Evolutionary conservation across 495 filamentous ascomycete species (phyloP).

Genomic region (Penicillium bovifimosum): DNA sequence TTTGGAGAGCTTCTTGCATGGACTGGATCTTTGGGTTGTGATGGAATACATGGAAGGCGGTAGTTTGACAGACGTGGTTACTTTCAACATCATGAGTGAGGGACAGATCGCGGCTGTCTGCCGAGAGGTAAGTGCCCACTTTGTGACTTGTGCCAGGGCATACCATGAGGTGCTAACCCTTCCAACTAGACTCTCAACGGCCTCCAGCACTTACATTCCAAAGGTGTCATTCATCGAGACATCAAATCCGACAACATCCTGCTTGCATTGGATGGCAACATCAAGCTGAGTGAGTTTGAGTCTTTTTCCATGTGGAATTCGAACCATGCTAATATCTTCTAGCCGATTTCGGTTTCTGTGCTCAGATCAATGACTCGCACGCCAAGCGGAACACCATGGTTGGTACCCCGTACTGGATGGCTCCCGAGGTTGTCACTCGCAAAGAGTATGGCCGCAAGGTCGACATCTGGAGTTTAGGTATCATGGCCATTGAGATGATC

Average conservation of each 20-base stretch:
- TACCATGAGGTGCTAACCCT: slow-evolving; percentile 4
- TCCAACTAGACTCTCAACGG: slow-evolving; percentile 67
- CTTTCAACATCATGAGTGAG: slow-evolving; percentile 98
- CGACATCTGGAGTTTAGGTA: slow-evolving; percentile 96
- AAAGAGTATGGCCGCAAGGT: slow-evolving; percentile 99
- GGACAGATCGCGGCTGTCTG: slow-evolving; percentile 95
- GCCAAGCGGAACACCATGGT: slow-evolving; percentile 99
- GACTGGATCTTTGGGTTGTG: slow-evolving; percentile 92
- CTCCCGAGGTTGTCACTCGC: slow-evolving; percentile 91
- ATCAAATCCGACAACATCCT: slow-evolving; percentile 99
- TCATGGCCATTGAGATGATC: slow-evolving; percentile 99
- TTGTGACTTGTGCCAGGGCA: neutral
- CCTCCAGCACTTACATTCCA: slow-evolving; percentile 92
- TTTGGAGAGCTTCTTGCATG: slow-evolving; percentile 88
- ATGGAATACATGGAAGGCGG: slow-evolving; percentile 99
- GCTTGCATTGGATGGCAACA: slow-evolving; percentile 89
- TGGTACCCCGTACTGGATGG: slow-evolving; percentile 99
- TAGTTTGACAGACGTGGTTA: slow-evolving; percentile 95
- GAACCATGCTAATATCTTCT: slow-evolving; percentile 25
- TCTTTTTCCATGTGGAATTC: slow-evolving; percentile 16
- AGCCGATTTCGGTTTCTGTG: slow-evolving; percentile 99
- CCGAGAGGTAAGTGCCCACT: slow-evolving; percentile 58
- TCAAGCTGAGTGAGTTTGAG: slow-evolving; percentile 86
- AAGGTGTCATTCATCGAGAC: slow-evolving; percentile 95
- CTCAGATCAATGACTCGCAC: slow-evolving; percentile 94